These are phyloP conservation scores for Quercus berberidifolia DNA, from an alignment of 306 rosid genomes.

Conservation along the genomic window DNA sequence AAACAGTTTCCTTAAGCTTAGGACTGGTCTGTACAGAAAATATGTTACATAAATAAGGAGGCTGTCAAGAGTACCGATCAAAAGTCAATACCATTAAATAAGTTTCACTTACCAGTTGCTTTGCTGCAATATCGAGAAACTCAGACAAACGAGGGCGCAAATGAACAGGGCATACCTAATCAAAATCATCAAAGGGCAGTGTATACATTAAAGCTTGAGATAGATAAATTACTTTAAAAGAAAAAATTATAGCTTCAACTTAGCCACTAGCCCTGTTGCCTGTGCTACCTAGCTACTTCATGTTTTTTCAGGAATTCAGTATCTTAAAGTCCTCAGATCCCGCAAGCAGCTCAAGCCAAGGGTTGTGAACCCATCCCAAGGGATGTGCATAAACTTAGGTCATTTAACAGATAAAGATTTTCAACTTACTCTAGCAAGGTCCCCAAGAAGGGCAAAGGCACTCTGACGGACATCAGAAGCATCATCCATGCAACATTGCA, in stretches of 20 bases:
- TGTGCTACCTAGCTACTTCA: background rate
- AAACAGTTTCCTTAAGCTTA: conserved; percentile 73
- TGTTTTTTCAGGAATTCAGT: background rate
- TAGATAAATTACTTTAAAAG: background rate
- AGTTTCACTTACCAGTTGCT: conserved; percentile 76
- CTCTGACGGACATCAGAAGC: conserved; percentile 95
- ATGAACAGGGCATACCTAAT: conserved; percentile 82
- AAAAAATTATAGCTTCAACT: background rate
- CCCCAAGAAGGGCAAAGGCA: conserved; percentile 95
- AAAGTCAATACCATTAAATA: conserved; percentile 4
- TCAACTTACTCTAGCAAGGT: conserved; percentile 93
- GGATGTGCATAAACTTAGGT: background rate
- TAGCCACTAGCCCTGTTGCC: conserved; percentile 1
- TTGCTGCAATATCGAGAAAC: conserved; percentile 81
- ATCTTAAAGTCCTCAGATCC: background rate
- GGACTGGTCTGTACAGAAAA: conserved; percentile 61
- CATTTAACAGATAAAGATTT: background rate
- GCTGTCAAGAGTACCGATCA: conserved; percentile 1
- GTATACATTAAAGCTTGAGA: conserved; percentile 6
- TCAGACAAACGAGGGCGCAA: conserved; percentile 79
- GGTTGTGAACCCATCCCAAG: background rate
- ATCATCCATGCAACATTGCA: conserved; percentile 84
- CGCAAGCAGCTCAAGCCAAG: background rate
- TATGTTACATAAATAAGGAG: conserved; percentile 19
- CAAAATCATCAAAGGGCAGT: conserved; percentile 24